Base-by-base conservation (phyloP, 2,329 filamentous ascomycete genomes). In the Microdochium nivale region DNA sequence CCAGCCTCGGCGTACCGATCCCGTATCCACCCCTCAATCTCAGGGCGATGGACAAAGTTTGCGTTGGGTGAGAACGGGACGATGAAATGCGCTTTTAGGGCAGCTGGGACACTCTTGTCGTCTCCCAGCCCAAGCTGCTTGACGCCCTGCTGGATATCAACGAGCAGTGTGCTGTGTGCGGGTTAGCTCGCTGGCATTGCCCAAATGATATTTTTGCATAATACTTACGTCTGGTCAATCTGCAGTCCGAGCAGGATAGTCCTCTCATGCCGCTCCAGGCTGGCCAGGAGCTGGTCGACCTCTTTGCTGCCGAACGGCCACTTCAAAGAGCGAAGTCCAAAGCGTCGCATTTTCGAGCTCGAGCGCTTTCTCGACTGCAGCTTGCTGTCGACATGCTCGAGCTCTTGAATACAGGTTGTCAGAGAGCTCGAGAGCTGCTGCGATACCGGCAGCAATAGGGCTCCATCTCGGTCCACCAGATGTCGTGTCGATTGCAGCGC, bases 301-400 rank as follows among this genome's bases (percentile, higher is more conserved):
- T 65, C 60, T 19, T 47, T 37, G 32, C 56, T 56, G 32, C 61
- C 57, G 32, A 67, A 54, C 3, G 64, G 62, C 62, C 64, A 67
- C 40, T 61, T 65, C 19, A 65, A 54, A 19, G 61, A 57, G 51
- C 62, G 58, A 24, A 62, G 21, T 46, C 57, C 60, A 33, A 59
- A 32, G 52, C 52, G 60, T 1, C 53, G 61, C 58, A 60, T 60
- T 37, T 44, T 48, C 16, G 48, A 57, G 21, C 24, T 25, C n/a
- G 19, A 27, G 2, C 21, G 4, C 14, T 49, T 8, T 14, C 14
- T 33, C 30, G 30, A 14, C 8, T 33, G 8, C 8, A 33, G 30
- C 30, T 14, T 33, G 8, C 14, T 33, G 8, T 33, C 30, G 30
- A 33, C 8, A 8, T 14, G 8, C 30, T 33, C 8, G 14, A 33